Evolutionary conservation across 2,329 filamentous ascomycete species (phyloP), one percentile per base, ranked within the genome.

Genomic region (Fusarium nematophilum): DNA sequence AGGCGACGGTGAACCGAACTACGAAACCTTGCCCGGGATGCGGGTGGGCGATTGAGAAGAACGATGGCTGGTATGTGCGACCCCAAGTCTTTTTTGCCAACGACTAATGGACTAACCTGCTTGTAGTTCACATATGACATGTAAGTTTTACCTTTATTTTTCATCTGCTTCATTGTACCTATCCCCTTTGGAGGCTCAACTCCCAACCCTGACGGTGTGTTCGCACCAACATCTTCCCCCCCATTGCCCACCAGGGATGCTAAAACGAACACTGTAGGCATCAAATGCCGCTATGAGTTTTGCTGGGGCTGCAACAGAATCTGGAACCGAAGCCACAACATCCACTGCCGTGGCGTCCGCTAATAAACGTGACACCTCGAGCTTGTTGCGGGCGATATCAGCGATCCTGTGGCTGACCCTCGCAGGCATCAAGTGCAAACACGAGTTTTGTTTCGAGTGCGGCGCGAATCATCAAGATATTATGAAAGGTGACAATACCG

Each of bases 11-110:
- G 5, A 64, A 23, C 6, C 39, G 25, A 11, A 72, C 73, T 33
- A 74, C 75, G 10, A 79, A 75, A 48, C 73, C 72, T 0, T 81
- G 78, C 30, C 76, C 76, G 0, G 67, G 69, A 1, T 81, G 78
- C 14, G 57, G 64, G 3, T 70, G 69, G 55, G 70, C 72, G 2
- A 80, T 79, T 46, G 69, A 78, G 60, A 81, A 78, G 68, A 75
- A 72, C 14, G 48, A 60, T 0, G 78, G 78, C 39, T 81, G 78
- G 78, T 80, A 50, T 70, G 76, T 70, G 31, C n/a, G n/a, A 21
- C 8, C n/a, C n/a, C 23, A n/a, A 29, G 29, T 17, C 14, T 7
- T 17, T 8, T 11, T 3, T 21, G 7, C 29, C 15, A 18, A 38
- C 31, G 23, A 21, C 6, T n/a, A n/a, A 34, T 33, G n/a, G 40